Evolutionary conservation across 2,329 filamentous ascomycete genomes (phyloP), one percentile per base, ranked within the genome.

Genomic region (Penicillium sp.): DNA sequence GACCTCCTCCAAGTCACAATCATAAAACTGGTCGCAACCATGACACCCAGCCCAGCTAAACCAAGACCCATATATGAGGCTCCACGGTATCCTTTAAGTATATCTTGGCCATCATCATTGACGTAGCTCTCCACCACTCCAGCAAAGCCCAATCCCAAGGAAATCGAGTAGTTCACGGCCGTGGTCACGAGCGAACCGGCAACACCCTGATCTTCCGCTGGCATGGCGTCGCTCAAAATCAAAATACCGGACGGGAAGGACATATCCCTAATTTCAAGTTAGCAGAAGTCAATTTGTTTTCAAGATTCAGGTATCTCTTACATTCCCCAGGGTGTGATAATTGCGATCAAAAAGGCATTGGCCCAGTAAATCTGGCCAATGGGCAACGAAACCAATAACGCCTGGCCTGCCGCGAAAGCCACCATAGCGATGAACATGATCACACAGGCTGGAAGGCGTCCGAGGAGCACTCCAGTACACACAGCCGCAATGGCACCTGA

Each of bases 111-210:
- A 16, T 72, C 69, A 23, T 72, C 50, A 43, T 75, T 75, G 25
- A 81, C 73, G 35, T 83, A 69, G 1, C 72, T 69, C 66, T 90
- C 86, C 2, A 89, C 82, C 0, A 85, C 89, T 0, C 86, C 87
- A 0, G 87, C 88, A 45, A 91, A 80, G 0, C 88, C 88, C 0
- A 92, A 78, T 0, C 85, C 87, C 1, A 90, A 73, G 0, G 85
- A 85, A 37, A 91, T 89, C 43, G 82, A 83, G 67, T 90, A 91
- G 70, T 91, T 89, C 58, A 90, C 83, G 13, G 87, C 78, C 0
- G 87, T 89, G 58, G 81, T 85, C 29, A 89, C 83, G 3, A 90
- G 70, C 27, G 81, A 85, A 0, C 79, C 81, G 1, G 81, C 80
- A 25, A 82, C 74, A 14, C 82, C 83, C 63, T 85, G 82, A 46